These are phyloP conservation scores for Axilococcus clingmanii DNA, from an alignment of 139 green algal species.

Conservation along the genomic window DNA sequence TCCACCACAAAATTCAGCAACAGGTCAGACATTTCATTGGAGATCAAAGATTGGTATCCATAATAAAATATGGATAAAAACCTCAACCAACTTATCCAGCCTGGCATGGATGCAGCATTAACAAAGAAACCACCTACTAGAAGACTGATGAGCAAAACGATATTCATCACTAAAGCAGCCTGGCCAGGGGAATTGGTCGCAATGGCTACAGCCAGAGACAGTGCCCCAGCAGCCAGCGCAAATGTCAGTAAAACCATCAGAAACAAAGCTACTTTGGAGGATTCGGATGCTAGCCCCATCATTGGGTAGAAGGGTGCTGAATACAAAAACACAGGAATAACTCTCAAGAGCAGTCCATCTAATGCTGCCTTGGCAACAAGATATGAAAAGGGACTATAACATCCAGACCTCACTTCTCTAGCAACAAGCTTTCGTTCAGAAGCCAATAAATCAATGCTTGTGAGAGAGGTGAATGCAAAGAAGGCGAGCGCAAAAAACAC, in stretches of 20 bases:
- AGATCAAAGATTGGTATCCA: conserved; percentile 15
- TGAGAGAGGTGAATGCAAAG: conserved; percentile 66
- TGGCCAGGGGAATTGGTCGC: conserved; percentile 31
- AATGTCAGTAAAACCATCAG: conserved; percentile 41
- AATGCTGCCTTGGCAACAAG: conserved; percentile 48
- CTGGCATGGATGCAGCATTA: conserved; percentile 22
- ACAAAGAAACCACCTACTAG: conserved; percentile 43
- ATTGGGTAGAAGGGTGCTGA: conserved; percentile 60
- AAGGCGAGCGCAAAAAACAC: conserved; percentile 73
- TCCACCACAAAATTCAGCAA: conserved; percentile 32
- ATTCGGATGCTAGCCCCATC: conserved; percentile 13
- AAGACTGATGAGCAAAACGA: conserved; percentile 63
- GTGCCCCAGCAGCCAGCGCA: conserved; percentile 36
- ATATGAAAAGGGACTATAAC: conserved; percentile 53
- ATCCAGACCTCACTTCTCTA: conserved; percentile 29
- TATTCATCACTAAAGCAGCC: conserved; percentile 62
- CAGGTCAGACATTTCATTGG: conserved; percentile 43
- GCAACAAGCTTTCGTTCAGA: conserved; percentile 49
- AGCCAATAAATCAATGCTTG: conserved; percentile 55
- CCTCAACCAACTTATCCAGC: conserved; percentile 46
- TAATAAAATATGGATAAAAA: conserved; percentile 47
- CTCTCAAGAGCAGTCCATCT: conserved; percentile 64
- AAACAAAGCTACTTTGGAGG: conserved; percentile 32
- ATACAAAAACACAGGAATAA: conserved; percentile 51
- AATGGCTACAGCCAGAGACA: conserved; percentile 46